phyloP scores from a whole-genome alignment of 176 grass and related monocot species.

The Bolboschoenus planiculmis region DNA sequence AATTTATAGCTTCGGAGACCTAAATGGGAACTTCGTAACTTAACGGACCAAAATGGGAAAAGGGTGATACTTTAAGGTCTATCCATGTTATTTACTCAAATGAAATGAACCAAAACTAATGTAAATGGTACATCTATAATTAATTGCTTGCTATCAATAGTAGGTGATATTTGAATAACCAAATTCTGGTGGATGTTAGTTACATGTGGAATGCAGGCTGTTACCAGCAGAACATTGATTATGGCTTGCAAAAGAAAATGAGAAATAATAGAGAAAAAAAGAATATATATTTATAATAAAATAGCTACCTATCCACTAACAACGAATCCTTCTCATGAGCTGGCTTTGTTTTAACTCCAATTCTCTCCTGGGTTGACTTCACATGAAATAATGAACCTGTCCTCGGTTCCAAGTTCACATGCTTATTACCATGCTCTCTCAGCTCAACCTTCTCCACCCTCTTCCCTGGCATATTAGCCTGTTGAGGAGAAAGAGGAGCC shows the following conservation, averaged over 20 bases:
- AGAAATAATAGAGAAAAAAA: not conserved
- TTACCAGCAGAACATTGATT: not conserved
- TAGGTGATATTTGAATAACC: conserved; percentile 7
- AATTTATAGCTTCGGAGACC: not conserved
- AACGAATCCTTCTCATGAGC: conserved; percentile 14
- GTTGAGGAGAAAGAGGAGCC: conserved; percentile 12
- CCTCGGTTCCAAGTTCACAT: not conserved
- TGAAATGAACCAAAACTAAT: not conserved
- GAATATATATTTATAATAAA: not conserved
- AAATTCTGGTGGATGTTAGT: not conserved
- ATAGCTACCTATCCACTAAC: conserved; percentile 5
- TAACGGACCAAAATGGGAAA: not conserved
- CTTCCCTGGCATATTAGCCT: not conserved
- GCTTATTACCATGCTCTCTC: not conserved
- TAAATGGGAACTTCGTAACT: not conserved
- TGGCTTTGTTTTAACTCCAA: conserved; percentile 1
- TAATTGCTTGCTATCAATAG: not conserved
- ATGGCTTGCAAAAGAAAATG: conserved; percentile 7
- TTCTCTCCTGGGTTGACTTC: conserved; percentile 16
- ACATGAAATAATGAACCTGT: not conserved
- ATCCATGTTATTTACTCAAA: conserved; percentile 2
- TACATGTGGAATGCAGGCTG: not conserved
- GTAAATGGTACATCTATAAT: not conserved
- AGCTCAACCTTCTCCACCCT: conserved; percentile 14
- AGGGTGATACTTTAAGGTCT: not conserved